Evolutionary conservation across 192 early-diverging fungal species (phyloP), one percentile per base, ranked within the genome.

Genomic region (Obelidium mucronatum): DNA sequence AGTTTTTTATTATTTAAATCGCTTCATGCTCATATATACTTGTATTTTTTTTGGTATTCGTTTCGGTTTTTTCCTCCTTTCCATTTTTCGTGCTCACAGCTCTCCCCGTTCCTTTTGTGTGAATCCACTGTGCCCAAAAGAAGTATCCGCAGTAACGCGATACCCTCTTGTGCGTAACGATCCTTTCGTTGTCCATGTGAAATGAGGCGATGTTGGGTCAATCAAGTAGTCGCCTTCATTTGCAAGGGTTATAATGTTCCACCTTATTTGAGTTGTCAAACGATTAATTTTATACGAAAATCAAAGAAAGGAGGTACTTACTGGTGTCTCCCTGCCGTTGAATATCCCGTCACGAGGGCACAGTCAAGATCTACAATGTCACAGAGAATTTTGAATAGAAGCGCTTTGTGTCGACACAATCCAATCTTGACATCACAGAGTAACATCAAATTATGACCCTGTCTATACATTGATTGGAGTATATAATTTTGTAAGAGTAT

Each of bases 391-490:
- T 87, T 87, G 67, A 87, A 87, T 15, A 87, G 79, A 30, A 87
- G 56, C 2, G 85, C 85, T 40, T 87, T 87, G 76, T 87, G 85
- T 1, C 85, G 68, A 44, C 85, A 87, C 11, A 87, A 78, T 1
- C 85, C 85, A 31, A 84, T 81, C 28, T 77, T 42, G 26, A 87
- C 85, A 4, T 67, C 54, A 40, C 83, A 79, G 1, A 87, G 73
- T n/a, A 79, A 54, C 71, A 87, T 80, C 53, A 87, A 78, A 64
- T 87, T 87, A 55, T 87, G 83, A 33, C 85, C 85, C 60, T 87
- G 81, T 26, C 83, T 84, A 17, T 13, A 48, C 44, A 48, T 48
- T n/a, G n/a, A 2, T 33, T 39, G 55, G 22, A 48, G 30, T 13
- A 35, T 22, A 34, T 35, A 5, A 37, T 62, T 52, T 24, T 1